Conservation (phyloP, 75 land plant species). For the Pinus tabuliformis region DNA sequence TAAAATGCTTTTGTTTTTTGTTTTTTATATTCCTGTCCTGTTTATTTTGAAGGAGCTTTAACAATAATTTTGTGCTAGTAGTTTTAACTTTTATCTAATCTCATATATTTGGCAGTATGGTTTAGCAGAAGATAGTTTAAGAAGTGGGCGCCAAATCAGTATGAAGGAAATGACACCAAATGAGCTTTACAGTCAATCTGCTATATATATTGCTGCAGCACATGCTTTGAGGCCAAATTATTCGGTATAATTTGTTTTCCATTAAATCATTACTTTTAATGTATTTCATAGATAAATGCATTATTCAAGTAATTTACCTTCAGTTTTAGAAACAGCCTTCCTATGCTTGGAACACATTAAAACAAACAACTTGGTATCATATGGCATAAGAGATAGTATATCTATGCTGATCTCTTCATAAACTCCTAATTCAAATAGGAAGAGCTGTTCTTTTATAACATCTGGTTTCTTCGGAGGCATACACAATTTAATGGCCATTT, state of each 20-base stretch:
- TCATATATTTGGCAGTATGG: constrained; percentile 75
- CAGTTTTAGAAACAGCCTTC: too few species aligned
- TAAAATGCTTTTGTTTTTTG: background rate
- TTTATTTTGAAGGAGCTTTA: background rate
- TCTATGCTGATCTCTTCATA: too few species aligned
- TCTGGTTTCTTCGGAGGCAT: too few species aligned
- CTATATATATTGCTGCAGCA: constrained; percentile 98
- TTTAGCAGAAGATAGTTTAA: constrained; percentile 88
- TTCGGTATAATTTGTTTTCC: constrained; percentile 43
- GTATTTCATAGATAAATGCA: constrained; percentile 3
- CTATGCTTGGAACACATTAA: too few species aligned
- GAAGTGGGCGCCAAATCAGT: constrained; percentile 60
- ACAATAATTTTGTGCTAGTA: constrained; percentile 1
- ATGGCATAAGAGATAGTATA: too few species aligned
- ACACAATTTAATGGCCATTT: too few species aligned
- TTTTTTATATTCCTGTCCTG: background rate
- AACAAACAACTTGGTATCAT: too few species aligned
- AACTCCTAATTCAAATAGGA: too few species aligned
- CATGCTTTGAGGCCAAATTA: constrained; percentile 97
- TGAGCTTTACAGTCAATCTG: constrained; percentile 91
- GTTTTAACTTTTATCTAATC: background rate
- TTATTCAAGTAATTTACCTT: background rate
- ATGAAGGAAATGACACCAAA: constrained; percentile 63
- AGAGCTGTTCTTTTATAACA: too few species aligned
- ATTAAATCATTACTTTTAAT: background rate